phyloP scores from a whole-genome alignment of 2,329 filamentous ascomycete species.

The Acephala macrosclerotiorum region DNA sequence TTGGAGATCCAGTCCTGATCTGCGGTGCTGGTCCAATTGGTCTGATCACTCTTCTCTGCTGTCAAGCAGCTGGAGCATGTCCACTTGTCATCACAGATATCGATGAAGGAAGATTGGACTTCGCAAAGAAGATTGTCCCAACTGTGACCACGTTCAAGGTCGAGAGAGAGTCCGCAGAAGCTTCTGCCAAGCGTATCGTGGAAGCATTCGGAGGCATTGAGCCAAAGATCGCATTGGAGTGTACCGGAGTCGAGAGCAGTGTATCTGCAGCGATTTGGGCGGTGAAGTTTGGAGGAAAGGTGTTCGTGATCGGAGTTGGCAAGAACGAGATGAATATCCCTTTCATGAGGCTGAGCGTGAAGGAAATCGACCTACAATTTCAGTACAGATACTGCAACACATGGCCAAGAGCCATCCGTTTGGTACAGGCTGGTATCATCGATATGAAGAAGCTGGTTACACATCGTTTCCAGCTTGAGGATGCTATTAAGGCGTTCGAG shows the following conservation, averaged over 20 bases:
- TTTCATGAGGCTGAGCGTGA: conserved; percentile 90
- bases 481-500: conserved; percentile 89
- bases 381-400: conserved; percentile 97
- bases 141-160: conserved; percentile 83
- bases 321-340: conserved; percentile 95
- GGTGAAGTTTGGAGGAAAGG: conserved; percentile 93
- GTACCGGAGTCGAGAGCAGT: conserved; percentile 92
- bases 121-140: conserved; percentile 85
- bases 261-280: conserved; percentile 88
- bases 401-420: conserved; percentile 90
- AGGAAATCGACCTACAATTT: conserved; percentile 94
- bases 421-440: conserved; percentile 85
- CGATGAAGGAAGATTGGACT: conserved; percentile 82
- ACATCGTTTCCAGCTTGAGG: conserved; percentile 84
- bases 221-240: conserved; percentile 85
- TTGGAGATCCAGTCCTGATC: conserved; percentile 88
- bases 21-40: conserved; percentile 96
- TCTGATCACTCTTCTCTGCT: conserved; percentile 85
- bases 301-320: conserved; percentile 95
- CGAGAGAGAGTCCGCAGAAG: conserved; percentile 70
- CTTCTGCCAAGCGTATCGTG: conserved; percentile 74
- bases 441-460: conserved; percentile 85
- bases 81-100: conserved; percentile 96
- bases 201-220: conserved; percentile 78
- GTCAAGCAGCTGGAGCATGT: conserved; percentile 84